Percentiles rank a stretch among this genome's conserved stretches.
These are phyloP conservation scores for Fusarium pseudonygamai DNA, from an alignment of 2,329 filamentous ascomycete species.

Conservation along the genomic window DNA sequence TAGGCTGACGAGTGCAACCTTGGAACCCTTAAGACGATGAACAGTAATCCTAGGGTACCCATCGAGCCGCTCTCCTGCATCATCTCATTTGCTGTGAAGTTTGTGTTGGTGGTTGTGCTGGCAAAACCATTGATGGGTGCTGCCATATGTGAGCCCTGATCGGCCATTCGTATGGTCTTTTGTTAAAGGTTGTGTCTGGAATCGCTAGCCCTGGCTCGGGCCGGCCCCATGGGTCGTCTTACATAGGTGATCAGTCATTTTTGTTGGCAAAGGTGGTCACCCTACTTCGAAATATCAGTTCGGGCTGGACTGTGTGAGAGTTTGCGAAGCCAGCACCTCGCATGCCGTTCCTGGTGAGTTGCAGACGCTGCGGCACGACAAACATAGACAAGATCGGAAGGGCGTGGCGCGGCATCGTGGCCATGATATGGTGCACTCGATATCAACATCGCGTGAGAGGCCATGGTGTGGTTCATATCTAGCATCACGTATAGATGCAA, in stretches of 20 bases:
- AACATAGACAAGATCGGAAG: conserved; percentile 28
- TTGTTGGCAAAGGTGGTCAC: conserved; percentile 25
- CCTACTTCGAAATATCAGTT: conserved; percentile 22
- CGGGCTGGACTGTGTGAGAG: conserved; percentile 10
- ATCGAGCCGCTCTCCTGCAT: conserved; percentile 4
- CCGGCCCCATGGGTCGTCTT: conserved; percentile 44
- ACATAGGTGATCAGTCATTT: conserved; percentile 41
- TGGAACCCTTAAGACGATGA: not conserved
- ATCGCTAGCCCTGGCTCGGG: conserved; percentile 39
- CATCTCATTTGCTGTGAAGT: conserved; percentile 15
- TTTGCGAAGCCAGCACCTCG: conserved; percentile 22
- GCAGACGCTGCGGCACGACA: conserved; percentile 24
- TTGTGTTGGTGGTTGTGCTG: conserved; percentile 25
- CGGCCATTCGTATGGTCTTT: conserved; percentile 12
- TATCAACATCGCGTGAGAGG: conserved; percentile 7
- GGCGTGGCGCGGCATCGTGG: conserved; percentile 18
- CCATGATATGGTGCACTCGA: conserved; percentile 1
- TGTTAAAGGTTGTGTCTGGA: conserved; percentile 7
- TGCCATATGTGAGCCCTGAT: conserved; percentile 9
- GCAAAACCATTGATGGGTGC: conserved; percentile 29
- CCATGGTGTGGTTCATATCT: conserved; percentile 18
- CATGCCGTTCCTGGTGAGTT: conserved; percentile 34
- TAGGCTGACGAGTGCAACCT: conserved; percentile 37
- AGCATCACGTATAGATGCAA: conserved; percentile 12
- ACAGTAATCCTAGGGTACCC: not conserved